Conservation (phyloP, 1,284 basidiomycete genomes). For the Irpex sp. region DNA sequence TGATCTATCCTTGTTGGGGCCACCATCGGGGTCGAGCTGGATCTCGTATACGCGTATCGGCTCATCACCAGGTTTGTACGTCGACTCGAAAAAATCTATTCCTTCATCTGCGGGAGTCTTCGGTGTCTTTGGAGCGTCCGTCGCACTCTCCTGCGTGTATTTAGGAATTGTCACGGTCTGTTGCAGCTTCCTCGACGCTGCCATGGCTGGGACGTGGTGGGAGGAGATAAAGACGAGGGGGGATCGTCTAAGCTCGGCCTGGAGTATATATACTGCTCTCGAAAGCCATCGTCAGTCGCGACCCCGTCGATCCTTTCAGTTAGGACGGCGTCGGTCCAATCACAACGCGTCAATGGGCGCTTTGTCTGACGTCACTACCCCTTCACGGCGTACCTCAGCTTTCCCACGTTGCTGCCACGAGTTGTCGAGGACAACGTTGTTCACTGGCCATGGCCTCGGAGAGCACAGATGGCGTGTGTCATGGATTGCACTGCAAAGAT, state of each 20-base stretch:
- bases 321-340: background rate
- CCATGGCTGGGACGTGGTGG: slow-evolving; percentile 4
- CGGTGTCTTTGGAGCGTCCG: slow-evolving; percentile 42
- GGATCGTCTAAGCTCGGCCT: background rate
- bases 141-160: background rate
- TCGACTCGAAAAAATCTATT: slow-evolving; percentile 78
- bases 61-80: slow-evolving; percentile 45
- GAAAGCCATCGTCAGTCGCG: slow-evolving; percentile 1
- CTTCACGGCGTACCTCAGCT: background rate
- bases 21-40: slow-evolving; percentile 81
- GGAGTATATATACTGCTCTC: slow-evolving; percentile 9
- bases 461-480: background rate
- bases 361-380: slow-evolving; percentile 9
- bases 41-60: slow-evolving; percentile 83
- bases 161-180: slow-evolving; percentile 11
- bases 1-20: slow-evolving; percentile 76
- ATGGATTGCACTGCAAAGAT: background rate
- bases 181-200: slow-evolving; percentile 5
- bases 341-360: background rate
- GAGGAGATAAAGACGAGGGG: background rate
- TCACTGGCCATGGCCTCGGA: too few relatives aligned
- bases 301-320: background rate
- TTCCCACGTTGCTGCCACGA: background rate
- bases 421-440: too few relatives aligned
- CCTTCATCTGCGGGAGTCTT: slow-evolving; percentile 91